phyloP scores from a whole-genome alignment of 345 rosid species.

The Mallotus nudiflorus region DNA sequence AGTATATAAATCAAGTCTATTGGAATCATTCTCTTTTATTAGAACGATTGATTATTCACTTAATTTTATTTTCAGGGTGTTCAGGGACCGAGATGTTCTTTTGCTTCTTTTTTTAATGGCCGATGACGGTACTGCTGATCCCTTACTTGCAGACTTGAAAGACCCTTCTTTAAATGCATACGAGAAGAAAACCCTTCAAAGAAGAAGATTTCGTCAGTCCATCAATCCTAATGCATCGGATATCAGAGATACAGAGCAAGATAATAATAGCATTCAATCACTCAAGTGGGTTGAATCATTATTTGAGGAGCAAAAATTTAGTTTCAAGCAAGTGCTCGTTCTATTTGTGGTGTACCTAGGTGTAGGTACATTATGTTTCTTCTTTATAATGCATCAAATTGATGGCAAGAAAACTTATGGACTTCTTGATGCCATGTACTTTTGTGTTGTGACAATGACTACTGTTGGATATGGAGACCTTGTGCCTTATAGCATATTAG shows the following conservation, averaged over 20 bases:
- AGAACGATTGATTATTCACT: too few species aligned
- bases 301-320: conserved; percentile 11
- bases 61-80: neutral
- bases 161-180: conserved; percentile 18
- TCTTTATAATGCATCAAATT: conserved; percentile 43
- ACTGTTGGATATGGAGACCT: conserved; percentile 54
- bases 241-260: neutral
- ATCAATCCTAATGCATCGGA: neutral
- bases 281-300: conserved; percentile 23
- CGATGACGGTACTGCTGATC: conserved; percentile 29
- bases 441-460: conserved; percentile 33
- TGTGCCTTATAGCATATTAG: conserved; percentile 39
- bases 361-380: conserved; percentile 44
- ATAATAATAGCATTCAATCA: conserved; percentile 18
- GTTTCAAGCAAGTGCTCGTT: conserved; percentile 27
- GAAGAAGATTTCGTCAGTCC: conserved; percentile 25
- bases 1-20: too few species aligned
- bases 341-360: conserved; percentile 37
- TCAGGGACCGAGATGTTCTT: neutral
- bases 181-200: conserved; percentile 25
- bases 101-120: conserved; percentile 30
- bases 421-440: conserved; percentile 41
- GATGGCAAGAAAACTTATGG: conserved; percentile 51
- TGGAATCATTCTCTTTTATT: too few species aligned
- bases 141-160: conserved; percentile 32